Base-by-base conservation (phyloP, 805 yeast genomes). In the Yamadazyma phyllophila region DNA sequence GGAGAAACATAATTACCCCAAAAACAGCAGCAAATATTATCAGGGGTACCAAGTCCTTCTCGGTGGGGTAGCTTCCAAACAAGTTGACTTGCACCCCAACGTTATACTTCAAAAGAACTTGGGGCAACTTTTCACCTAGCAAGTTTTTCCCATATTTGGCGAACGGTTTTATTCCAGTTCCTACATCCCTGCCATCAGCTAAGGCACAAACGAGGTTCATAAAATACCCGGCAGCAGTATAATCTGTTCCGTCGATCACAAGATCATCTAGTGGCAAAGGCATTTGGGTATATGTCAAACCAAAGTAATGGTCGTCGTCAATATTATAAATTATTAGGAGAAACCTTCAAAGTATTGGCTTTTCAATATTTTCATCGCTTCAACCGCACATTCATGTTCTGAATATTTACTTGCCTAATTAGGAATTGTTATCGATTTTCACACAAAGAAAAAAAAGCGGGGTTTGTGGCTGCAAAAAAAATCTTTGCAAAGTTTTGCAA, bases 1-100 rank as follows among this genome's bases (percentile, higher is more conserved):
- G 83, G 0, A 71, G 71, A 3, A 80, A 12, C 35, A 66, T 58
- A 29, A 84, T 49, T 1, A 83, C 47, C 9, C 67, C 60, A 51
- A 81, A 85, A 2, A 77, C 59, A 0, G 75, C 84, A 1, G 76
- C 57, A 51, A 83, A 83, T 0, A 83, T 62, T 1, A 77, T 76
- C 39, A 76, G 67, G 2, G 89, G 89, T 1, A 80, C 88, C 8
- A 69, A 55, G 57, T 85, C 91, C 10, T 53, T 60, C 17, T 39
- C 38, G 24, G 56, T 55, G 2, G 89, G 87, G 56, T 83, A 85
- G 6, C 78, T 78, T 6, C 91, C 91, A 64, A 83, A 83, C 34
- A 82, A 59, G 6, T 78, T 65, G 42, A 67, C 71, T 56, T 80
- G 83, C 27, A 57, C 49, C 5, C 57, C 63, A 34, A 69, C 45